phyloP scores from a whole-genome alignment of 495 filamentous ascomycete genomes.

The Alectoria sarmentosa region DNA sequence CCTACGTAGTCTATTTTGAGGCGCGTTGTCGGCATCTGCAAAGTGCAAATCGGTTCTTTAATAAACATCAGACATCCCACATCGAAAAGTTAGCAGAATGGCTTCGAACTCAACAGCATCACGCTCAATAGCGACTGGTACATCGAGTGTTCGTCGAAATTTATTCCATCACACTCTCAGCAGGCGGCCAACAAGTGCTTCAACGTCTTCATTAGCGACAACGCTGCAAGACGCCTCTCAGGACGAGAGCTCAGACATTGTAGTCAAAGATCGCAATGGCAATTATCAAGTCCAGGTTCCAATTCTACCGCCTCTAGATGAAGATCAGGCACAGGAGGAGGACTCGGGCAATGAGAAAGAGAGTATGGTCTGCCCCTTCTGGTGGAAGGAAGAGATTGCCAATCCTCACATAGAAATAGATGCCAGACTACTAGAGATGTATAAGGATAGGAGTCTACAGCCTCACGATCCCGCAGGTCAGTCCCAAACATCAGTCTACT shows the following conservation, averaged over 20 bases:
- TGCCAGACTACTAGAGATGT: slow-evolving; percentile 44
- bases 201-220: slow-evolving; percentile 31
- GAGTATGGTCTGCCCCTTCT: slow-evolving; percentile 31
- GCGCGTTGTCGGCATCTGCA: too few relatives aligned
- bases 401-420: slow-evolving; percentile 36
- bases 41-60: neutral
- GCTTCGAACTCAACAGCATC: slow-evolving; percentile 25
- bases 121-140: slow-evolving; percentile 17
- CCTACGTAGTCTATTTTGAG: neutral
- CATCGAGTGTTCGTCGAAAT: slow-evolving; percentile 55
- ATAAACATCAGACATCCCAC: neutral
- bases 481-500: slow-evolving; percentile 23
- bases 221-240: slow-evolving; percentile 32
- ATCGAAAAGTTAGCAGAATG: slow-evolving; percentile 19
- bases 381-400: slow-evolving; percentile 10
- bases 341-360: slow-evolving; percentile 40
- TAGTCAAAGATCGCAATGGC: slow-evolving; percentile 69
- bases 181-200: slow-evolving; percentile 52
- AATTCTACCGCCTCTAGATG: slow-evolving; percentile 40
- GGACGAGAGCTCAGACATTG: slow-evolving; percentile 58
- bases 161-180: slow-evolving; percentile 67
- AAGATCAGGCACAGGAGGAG: slow-evolving; percentile 47
- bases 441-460: slow-evolving; percentile 55
- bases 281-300: slow-evolving; percentile 67
- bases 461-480: slow-evolving; percentile 63